Evolutionary conservation across 148 eudicot genomes (phyloP), one percentile per base, ranked within the genome.

Genomic region (Bassia scoparia): DNA sequence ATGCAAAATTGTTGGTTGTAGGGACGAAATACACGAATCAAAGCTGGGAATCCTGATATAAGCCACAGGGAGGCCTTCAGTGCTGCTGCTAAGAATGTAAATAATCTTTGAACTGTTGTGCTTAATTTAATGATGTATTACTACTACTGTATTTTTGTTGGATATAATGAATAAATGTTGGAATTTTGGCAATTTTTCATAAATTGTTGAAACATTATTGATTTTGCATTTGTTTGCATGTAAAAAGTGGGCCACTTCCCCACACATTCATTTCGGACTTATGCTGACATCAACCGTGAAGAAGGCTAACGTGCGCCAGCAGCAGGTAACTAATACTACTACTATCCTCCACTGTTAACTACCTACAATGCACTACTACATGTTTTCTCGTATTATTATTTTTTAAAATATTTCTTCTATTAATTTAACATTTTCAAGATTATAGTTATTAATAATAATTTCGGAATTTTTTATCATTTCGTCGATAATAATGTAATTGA

Each of bases 21-120:
- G 99, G 93, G 99, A 95, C 68, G 99, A 95, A 90, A 95, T 95
- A 79, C 99, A 95, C 89, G 97, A 66, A 95, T 95, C 80, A 95
- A 95, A 85, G 99, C 99, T 72, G 96, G 92, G 79, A 95, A 95
- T 82, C 99, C 99, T 46, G 99, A 95, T 82, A 95, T 95, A 37
- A 95, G 96, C 67, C 99, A 95, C 82, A 95, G 99, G 83, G 97
- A 95, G 81, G 99, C 99, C 69, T 95, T 95, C 83, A 95, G 99
- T 87, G 97, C 99, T 2, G 99, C 99, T 81, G 99, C 99, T 55
- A 95, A 95, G 86, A 95, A 95, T 77, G 99, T 91, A 85, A 84
- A 83, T 6, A 62, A 64, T 75, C 43, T 50, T 58, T 21, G 12
- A 11, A 26, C 30, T 7, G 4, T 37, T 37, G 3, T 37, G 41